Conservation (phyloP, 768 basidiomycete species). For the Neoboletus magnificus region DNA sequence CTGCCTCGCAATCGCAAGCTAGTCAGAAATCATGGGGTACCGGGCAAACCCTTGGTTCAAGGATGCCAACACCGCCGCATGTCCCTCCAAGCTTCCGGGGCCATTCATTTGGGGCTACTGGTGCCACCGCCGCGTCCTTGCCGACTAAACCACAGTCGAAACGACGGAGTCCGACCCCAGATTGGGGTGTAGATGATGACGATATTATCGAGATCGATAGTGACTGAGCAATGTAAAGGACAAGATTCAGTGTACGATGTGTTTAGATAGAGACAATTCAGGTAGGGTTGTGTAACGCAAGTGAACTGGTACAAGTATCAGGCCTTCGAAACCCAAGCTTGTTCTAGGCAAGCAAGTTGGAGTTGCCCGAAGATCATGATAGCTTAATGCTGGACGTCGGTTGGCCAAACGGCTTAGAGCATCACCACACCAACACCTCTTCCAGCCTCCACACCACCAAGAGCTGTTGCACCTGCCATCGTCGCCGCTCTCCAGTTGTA, state of each 20-base stretch:
- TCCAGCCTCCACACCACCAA: conserved; percentile 55
- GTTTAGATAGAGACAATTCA: conserved; percentile 3
- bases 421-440: conserved; percentile 91
- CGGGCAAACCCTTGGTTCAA: conserved; percentile 51
- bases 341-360: too few relatives aligned
- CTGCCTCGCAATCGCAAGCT: conserved; percentile 31
- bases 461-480: conserved; percentile 64
- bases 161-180: conserved; percentile 66
- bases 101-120: conserved; percentile 52
- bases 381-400: neutral
- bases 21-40: conserved; percentile 39
- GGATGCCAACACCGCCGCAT: conserved; percentile 13
- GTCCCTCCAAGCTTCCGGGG: conserved; percentile 33
- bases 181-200: conserved; percentile 82
- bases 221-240: conserved; percentile 42
- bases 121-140: conserved; percentile 44
- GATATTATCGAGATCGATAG: conserved; percentile 84
- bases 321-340: neutral
- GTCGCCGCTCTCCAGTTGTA: conserved; percentile 92
- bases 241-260: conserved; percentile 5
- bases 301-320: neutral
- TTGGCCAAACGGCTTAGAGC: conserved; percentile 49
- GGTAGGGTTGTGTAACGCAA: neutral
- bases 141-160: conserved; percentile 37
- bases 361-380: too few relatives aligned